Percentiles rank a stretch among this genome's conserved stretches.
Evolutionary conservation across 371 early-diverging fungal species (phyloP).

Genomic region (Circinella minor): DNA sequence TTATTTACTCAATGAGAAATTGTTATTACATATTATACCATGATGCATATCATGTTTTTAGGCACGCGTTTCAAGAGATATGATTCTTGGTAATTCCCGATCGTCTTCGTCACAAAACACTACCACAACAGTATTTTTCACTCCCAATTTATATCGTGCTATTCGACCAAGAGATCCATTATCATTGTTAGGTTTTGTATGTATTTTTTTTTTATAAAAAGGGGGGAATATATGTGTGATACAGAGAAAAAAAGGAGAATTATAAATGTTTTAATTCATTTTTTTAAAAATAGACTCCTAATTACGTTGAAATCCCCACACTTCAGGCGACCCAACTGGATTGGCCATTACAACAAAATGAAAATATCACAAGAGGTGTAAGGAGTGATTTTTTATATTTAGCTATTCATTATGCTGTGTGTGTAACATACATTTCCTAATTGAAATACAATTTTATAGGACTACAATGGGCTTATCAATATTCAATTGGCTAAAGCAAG

Average conservation of each 20-base stretch:
- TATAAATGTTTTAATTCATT: background rate
- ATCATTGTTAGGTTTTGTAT: constrained; percentile 42
- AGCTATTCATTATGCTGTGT: too few relatives aligned
- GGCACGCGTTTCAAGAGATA: constrained; percentile 22
- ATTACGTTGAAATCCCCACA: constrained; percentile 40
- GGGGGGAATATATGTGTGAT: too few relatives aligned
- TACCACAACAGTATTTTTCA: constrained; percentile 33
- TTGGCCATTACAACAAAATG: constrained; percentile 35
- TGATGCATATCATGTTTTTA: background rate
- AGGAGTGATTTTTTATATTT: background rate
- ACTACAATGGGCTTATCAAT: constrained; percentile 37
- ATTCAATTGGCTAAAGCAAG: constrained; percentile 38
- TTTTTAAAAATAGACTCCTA: constrained; percentile 23
- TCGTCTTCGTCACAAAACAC: constrained; percentile 31
- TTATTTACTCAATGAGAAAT: too few relatives aligned
- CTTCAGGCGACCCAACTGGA: constrained; percentile 25
- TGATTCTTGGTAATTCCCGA: constrained; percentile 30
- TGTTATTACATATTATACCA: background rate
- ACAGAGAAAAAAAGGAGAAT: background rate
- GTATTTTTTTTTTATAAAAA: background rate
- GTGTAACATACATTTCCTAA: background rate
- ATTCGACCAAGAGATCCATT: constrained; percentile 30
- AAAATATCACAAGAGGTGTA: constrained; percentile 23
- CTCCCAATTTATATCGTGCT: constrained; percentile 31
- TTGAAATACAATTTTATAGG: constrained; percentile 14